Evolutionary conservation across 345 rosid species (phyloP), one percentile per base, ranked within the genome.

Genomic region (Citrus trifoliata): DNA sequence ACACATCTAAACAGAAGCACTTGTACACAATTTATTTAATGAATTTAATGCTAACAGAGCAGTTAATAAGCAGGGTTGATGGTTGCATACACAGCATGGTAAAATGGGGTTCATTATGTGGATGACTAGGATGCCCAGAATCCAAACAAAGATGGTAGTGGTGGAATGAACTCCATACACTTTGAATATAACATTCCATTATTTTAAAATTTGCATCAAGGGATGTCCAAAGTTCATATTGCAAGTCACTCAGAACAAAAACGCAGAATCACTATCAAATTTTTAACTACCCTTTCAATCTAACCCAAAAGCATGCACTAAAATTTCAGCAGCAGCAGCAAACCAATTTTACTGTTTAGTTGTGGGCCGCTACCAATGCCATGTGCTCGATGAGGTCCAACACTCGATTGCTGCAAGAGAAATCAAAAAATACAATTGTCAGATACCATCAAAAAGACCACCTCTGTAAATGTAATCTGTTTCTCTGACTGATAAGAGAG

Each of bases 331-430:
- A 32, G 42, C 60, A 32, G 18, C 76, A 22, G 62, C 73, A 24
- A 55, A 18, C 12, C 38, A 4, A 48, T 21, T 28, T 59, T 9
- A 3, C 19, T n/a, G 27, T 60, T 80, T 83, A 89, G 66, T 78
- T 79, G 78, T 74, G 80, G 58, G 95, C 87, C 59, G 91, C 90
- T 66, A 96, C 99, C 88, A 93, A 73, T 10, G 99, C 93, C 94
- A 96, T 96, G 90, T 94, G 97, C 87, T 88, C 95, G 51, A 96
- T 94, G 82, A 96, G 89, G 90, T 94, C 99, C 86, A 91, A 91
- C 78, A 96, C 99, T 74, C 99, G 94, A 85, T 90, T 96, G 92
- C 99, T 94, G 92, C 33, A 80, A 76, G 19, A 73, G 80, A 74
- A 80, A 32, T n/a, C 18, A 75, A 73, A 76, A 56, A 61, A 25